These are phyloP conservation scores for Nicotiana tomentosiformis DNA, from an alignment of 257 asterid genomes.

Conservation along the genomic window DNA sequence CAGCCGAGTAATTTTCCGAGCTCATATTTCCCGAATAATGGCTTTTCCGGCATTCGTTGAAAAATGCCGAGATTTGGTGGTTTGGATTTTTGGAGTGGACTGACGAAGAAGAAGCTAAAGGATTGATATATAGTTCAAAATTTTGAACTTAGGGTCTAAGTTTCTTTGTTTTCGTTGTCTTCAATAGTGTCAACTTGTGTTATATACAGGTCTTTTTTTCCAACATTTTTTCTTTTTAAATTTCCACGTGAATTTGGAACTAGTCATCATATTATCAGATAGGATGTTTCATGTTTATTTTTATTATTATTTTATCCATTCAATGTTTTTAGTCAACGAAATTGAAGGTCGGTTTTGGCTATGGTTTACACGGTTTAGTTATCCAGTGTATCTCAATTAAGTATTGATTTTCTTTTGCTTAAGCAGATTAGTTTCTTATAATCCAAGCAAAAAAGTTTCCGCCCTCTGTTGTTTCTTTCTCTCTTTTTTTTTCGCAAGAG, in stretches of 20 bases:
- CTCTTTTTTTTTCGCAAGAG: too few relatives aligned
- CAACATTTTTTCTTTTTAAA: not conserved
- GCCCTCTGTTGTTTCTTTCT: not conserved
- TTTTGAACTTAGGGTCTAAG: not conserved
- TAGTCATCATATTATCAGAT: not conserved
- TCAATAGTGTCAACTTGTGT: not conserved
- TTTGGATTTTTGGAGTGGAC: not conserved
- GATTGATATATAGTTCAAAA: not conserved
- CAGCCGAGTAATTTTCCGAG: slow-evolving; percentile 83
- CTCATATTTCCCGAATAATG: slow-evolving; percentile 74
- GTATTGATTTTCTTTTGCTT: not conserved
- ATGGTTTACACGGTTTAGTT: not conserved
- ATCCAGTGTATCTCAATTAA: not conserved
- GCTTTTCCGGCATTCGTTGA: slow-evolving; percentile 34
- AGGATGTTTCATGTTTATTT: not conserved
- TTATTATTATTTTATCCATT: not conserved
- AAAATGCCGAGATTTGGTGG: not conserved
- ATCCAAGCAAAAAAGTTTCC: not conserved
- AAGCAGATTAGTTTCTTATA: not conserved
- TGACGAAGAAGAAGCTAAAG: not conserved
- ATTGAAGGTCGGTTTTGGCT: not conserved
- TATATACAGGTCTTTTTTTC: not conserved
- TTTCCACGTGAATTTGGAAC: not conserved
- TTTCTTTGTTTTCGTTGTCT: not conserved
- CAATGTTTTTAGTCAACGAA: not conserved